phyloP scores from a whole-genome alignment of 1,139 yeast genomes.

The Kodamaea plutei region DNA sequence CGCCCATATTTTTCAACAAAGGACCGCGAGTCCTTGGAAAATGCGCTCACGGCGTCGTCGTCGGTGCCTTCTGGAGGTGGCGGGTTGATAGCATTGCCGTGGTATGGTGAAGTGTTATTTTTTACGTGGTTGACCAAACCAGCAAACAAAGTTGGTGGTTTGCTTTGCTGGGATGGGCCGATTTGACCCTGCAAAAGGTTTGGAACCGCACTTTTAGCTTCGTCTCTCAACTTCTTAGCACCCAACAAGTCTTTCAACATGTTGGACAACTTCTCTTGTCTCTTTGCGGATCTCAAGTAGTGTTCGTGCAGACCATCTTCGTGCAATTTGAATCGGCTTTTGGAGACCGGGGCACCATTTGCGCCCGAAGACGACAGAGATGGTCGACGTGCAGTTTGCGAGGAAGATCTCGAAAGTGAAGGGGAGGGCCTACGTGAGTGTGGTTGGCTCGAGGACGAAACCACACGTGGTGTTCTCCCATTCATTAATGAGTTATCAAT shows the following conservation, averaged over 20 bases:
- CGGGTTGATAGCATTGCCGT: conserved; percentile 13
- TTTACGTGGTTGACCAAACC: conserved; percentile 73
- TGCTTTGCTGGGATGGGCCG: conserved; percentile 14
- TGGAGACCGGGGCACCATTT: conserved; percentile 7
- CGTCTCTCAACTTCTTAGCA: conserved; percentile 74
- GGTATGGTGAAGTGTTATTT: conserved; percentile 26
- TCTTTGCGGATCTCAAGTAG: conserved; percentile 65
- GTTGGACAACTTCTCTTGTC: conserved; percentile 83
- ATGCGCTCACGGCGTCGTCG: neutral
- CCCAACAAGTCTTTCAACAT: conserved; percentile 86
- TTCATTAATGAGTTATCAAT: conserved; percentile 7
- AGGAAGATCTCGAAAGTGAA: conserved; percentile 12
- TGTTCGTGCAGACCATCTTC: conserved; percentile 80
- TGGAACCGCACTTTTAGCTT: conserved; percentile 83
- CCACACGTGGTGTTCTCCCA: neutral
- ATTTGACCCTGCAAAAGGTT: conserved; percentile 33
- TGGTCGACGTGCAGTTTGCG: neutral
- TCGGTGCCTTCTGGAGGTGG: conserved; percentile 3
- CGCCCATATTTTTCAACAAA: conserved; percentile 49
- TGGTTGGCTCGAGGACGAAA: neutral
- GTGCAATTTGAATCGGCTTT: conserved; percentile 48
- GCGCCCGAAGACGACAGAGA: conserved; percentile 6
- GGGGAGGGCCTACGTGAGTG: conserved; percentile 9
- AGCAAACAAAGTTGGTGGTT: conserved; percentile 77
- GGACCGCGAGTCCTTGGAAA: conserved; percentile 29